Evolutionary conservation across 805 yeast species (phyloP), one percentile per base, ranked within the genome.

Genomic region (Lachancea sp.): DNA sequence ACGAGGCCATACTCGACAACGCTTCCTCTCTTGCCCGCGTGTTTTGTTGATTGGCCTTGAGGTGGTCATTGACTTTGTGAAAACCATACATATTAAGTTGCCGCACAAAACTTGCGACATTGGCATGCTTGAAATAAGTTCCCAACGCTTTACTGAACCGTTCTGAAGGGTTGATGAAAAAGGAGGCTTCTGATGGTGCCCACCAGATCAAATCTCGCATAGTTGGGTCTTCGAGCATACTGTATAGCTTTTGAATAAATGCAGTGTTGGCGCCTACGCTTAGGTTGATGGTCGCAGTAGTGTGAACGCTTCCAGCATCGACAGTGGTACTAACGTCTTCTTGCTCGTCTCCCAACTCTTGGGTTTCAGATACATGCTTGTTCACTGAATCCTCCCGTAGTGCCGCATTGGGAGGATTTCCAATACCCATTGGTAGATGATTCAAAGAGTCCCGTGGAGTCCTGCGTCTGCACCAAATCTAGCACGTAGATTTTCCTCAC

Each of bases 51-150:
- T 13, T 16, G 15, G 41, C 15, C 41, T 34, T 34, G 29, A 42
- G 43, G 28, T 45, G 45, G 24, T 45, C 45, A 21, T 38, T 45
- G 7, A 83, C 83, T 57, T 83, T 83, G 57, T 82, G 89, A 56
- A 83, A 83, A 0, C 90, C 90, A 54, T 83, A 83, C 84, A 83
- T 90, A 67, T 90, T 95, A 34, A 89, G 68, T 63, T 90, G 97
- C 34, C 97, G 76, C 25, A 90, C 96, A 67, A 90, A 90, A 45
- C 90, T 80, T 18, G 95, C 87, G 21, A 89, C 87, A 57, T 90
- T 90, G 3, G 95, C 94, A 65, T 89, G 97, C 60, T 90, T 90
- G 70, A 90, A 89, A 59, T 80, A 83, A 45, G 72, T 70, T 42
- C 69, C 72, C 29, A 68, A 49, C 13, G 82, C 89, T 55, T 80